Conservation (phyloP, 2,329 filamentous ascomycete species). For the Colletotrichum sp. region DNA sequence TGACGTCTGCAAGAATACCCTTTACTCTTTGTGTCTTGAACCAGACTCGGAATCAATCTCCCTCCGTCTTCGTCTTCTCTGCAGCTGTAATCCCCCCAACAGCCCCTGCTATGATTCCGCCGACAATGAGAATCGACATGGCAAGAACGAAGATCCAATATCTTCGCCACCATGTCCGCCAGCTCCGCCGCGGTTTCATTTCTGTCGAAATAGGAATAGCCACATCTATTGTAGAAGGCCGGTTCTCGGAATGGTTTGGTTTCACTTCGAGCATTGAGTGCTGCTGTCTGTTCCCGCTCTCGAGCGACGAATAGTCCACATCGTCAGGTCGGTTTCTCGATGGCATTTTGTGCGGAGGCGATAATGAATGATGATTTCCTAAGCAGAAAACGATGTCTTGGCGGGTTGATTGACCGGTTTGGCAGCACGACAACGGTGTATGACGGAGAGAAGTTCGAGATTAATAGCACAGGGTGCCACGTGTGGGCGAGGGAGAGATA, state of each 20-base stretch:
- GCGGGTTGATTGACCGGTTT: not conserved
- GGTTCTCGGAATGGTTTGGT: not conserved
- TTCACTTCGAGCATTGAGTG: not conserved
- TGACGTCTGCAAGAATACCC: not conserved
- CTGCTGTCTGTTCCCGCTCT: not conserved
- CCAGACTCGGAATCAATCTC: not conserved
- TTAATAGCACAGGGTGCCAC: not conserved
- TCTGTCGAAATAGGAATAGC: constrained; percentile 3
- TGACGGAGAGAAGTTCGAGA: not conserved
- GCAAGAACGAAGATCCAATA: constrained; percentile 16
- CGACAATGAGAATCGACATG: constrained; percentile 5
- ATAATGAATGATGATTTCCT: not conserved
- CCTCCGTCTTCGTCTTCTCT: not conserved
- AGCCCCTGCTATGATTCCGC: constrained; percentile 12
- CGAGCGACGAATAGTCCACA: not conserved
- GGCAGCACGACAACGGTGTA: not conserved
- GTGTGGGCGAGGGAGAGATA: not conserved
- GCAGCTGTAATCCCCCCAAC: constrained; percentile 4
- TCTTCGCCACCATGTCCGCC: not conserved
- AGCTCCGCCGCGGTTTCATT: not conserved
- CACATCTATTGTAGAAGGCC: constrained; percentile 1
- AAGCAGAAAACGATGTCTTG: not conserved
- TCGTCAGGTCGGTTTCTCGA: not conserved
- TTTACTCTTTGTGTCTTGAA: not conserved
- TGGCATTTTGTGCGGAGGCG: not conserved